These are phyloP conservation scores for Mycena chlorophos DNA, from an alignment of 768 basidiomycete genomes.

Conservation along the genomic window DNA sequence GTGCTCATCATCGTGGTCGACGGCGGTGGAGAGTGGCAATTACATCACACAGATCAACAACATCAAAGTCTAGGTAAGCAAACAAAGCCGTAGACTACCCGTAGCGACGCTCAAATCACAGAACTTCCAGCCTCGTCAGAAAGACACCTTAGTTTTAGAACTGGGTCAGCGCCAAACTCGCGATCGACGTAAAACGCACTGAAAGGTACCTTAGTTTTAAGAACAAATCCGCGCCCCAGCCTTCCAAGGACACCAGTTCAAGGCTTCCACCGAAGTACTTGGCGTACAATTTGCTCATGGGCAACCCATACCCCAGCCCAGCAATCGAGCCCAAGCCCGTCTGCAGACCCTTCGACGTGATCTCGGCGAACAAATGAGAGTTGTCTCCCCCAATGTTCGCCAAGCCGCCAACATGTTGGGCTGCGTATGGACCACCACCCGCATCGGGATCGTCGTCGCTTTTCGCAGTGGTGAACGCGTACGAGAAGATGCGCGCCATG, in stretches of 20 bases:
- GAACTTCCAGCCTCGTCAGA: slow-evolving; percentile 50
- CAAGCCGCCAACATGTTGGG: slow-evolving; percentile 73
- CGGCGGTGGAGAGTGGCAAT: too few species aligned
- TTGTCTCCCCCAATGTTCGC: slow-evolving; percentile 55
- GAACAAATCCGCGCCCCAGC: slow-evolving; percentile 61
- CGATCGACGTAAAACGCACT: background rate
- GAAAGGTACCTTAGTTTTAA: background rate
- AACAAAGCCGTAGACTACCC: too few species aligned
- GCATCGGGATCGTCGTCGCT: slow-evolving; percentile 45
- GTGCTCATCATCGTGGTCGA: too few species aligned
- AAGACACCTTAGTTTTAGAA: slow-evolving; percentile 54
- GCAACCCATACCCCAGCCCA: slow-evolving; percentile 83
- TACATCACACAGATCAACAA: too few species aligned
- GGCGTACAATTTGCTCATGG: slow-evolving; percentile 76
- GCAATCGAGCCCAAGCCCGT: slow-evolving; percentile 88
- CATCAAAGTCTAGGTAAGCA: too few species aligned
- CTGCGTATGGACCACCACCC: slow-evolving; percentile 74
- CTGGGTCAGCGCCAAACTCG: slow-evolving; percentile 31
- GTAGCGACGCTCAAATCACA: too few species aligned
- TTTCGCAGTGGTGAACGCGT: slow-evolving; percentile 87
- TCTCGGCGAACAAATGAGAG: slow-evolving; percentile 70
- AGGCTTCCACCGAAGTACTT: slow-evolving; percentile 85
- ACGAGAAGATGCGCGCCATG: slow-evolving; percentile 82
- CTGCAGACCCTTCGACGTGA: slow-evolving; percentile 74
- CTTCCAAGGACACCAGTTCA: slow-evolving; percentile 78